These are phyloP conservation scores for Diaporthe ampelina DNA, from an alignment of 2,329 filamentous ascomycete genomes.

Conservation along the genomic window DNA sequence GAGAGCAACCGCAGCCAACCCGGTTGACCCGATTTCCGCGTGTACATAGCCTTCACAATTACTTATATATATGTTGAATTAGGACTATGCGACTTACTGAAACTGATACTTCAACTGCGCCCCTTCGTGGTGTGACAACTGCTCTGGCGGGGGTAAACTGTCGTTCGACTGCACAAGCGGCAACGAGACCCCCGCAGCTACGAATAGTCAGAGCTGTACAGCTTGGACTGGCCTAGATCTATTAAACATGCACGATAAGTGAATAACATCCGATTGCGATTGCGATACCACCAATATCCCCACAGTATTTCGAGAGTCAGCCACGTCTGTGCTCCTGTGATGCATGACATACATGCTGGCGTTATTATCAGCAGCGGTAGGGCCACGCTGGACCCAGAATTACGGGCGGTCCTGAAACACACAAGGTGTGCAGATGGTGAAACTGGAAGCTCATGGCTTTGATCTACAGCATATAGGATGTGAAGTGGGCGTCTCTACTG, in stretches of 20 bases:
- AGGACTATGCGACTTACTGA: not conserved
- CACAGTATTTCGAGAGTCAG: not conserved
- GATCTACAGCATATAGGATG: not conserved
- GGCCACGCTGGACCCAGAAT: not conserved
- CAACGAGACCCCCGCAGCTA: not conserved
- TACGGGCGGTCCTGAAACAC: not conserved
- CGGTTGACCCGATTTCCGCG: not conserved
- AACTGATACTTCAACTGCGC: too few species aligned
- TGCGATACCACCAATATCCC: not conserved
- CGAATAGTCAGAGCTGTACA: not conserved
- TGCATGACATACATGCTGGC: conserved; percentile 16
- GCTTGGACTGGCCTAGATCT: too few species aligned
- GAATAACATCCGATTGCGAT: too few species aligned
- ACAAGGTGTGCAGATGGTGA: not conserved
- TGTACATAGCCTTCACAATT: not conserved
- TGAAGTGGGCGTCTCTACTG: too few species aligned
- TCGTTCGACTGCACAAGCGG: not conserved
- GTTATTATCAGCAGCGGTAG: not conserved
- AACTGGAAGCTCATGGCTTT: not conserved
- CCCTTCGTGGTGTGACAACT: not conserved
- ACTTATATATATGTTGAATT: not conserved
- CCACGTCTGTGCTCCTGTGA: conserved; percentile 3
- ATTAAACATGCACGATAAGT: too few species aligned
- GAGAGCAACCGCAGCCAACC: not conserved
- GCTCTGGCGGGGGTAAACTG: not conserved